Percentiles rank a stretch among this genome's conserved stretches.
These are phyloP conservation scores for Tetradesmus obliquus DNA, from an alignment of 139 green algal genomes.

Conservation along the genomic window DNA sequence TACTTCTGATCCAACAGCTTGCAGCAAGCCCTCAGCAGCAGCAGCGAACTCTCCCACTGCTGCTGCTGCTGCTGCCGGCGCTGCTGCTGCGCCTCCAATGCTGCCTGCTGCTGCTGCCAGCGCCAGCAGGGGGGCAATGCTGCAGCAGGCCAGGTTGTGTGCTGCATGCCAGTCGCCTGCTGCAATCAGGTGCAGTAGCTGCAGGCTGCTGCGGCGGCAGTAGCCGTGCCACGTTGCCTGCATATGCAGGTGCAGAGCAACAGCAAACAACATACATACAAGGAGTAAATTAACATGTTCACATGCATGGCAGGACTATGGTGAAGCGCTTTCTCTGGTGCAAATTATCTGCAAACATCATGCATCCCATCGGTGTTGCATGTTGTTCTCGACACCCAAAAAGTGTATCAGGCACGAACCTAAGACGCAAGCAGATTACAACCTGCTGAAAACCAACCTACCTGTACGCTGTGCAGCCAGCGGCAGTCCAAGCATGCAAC, in stretches of 20 bases:
- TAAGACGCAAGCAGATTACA: too few species aligned
- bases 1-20: neutral
- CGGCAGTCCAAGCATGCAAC: slow-evolving; percentile 59
- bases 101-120: neutral
- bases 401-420: too few species aligned
- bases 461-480: slow-evolving; percentile 26
- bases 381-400: too few species aligned
- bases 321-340: too few species aligned
- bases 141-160: neutral
- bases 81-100: neutral
- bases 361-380: too few species aligned
- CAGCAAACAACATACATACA: too few species aligned
- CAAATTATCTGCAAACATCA: too few species aligned
- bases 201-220: neutral
- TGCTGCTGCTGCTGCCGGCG: neutral
- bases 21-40: neutral
- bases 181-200: slow-evolving; percentile 36
- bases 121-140: neutral
- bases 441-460: neutral
- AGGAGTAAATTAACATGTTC: neutral
- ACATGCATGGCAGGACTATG: too few species aligned
- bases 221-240: slow-evolving; percentile 38
- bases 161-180: slow-evolving; percentile 5
- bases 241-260: too few species aligned
- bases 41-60: neutral